Evolutionary conservation across 2,329 filamentous ascomycete species (phyloP), one percentile per base, ranked within the genome.

Genomic region (Hypoxylon sp.): DNA sequence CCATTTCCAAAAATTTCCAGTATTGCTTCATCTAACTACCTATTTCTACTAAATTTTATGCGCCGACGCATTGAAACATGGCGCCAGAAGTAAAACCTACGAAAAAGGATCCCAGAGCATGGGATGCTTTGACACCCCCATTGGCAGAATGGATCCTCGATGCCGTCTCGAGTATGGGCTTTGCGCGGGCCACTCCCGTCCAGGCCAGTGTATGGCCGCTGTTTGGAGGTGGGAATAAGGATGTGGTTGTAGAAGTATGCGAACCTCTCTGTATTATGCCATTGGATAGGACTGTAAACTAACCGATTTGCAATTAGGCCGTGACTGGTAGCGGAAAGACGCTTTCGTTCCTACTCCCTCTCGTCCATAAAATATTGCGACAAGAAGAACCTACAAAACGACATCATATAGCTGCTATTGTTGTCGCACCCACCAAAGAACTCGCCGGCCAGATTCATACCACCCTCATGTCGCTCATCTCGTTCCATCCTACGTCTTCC

Each of bases 271-370:
- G 3, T 7, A 20, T 3, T 17, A 4, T 15, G 21, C 6, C 21
- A 6, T 25, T 9, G 9, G n/a, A 7, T 12, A 15, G 4, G 1
- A 21, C 2, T 2, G 13, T 17, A 17, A 4, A 4, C 16, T 31
- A 29, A 31, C 31, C 34, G 19, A 45, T 15, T 25, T 0, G 6
- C 5, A 21, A 27, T n/a, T 19, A 88, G 79, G 91, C 91, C 21
- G 91, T 96, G 3, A 96, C 91, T 2, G 91, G 92, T 8, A 94
- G 89, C 70, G 91, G 91, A 53, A 96, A 97, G 74, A 96, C 91
- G 0, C 77, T 96, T 20, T 83, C 90, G 1, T 99, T 93, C 65
- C 75, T 95, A 23, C 86, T 97, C 35, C 91, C 92, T 1, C 77
- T 95, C 3, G 82, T 95, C 16, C 88, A 96, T 71, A 88, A 90